Base-by-base conservation (phyloP, 805 yeast species). In the Alloascoidea hylecoeti region DNA sequence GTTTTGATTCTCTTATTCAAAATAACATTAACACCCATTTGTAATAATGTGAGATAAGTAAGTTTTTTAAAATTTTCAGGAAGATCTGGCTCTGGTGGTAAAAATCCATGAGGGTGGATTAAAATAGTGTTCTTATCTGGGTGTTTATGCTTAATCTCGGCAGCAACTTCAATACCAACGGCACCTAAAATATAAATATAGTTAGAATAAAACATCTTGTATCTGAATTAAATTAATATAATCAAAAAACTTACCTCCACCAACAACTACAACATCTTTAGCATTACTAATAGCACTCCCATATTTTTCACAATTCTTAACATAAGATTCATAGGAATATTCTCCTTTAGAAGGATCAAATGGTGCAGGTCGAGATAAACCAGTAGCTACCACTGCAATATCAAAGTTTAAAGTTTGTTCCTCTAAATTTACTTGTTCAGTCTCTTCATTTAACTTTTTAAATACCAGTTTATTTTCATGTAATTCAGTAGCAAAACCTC, bases 1-100 rank as follows among this genome's bases (percentile, higher is more conserved):
- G 9, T n/a, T n/a, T 23, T 23, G 9, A 23, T n/a, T 23, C 30
- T 23, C n/a, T 23, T 23, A 23, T 23, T 23, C n/a, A 23, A 23
- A 23, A 23, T n/a, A 23, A 23, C n/a, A n/a, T 23, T n/a, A 9
- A 23, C 30, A 9, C n/a, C n/a, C 9, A 9, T 9, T 23, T 23
- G 9, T 9, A 9, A n/a, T n/a, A 23, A 23, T 9, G 30, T 23
- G 13, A 9, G n/a, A 23, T 23, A 23, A 9, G 30, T n/a, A 23
- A 23, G 30, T n/a, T 23, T 23, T 23, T 23, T 23, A 23, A 23
- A 23, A n/a, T 23, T n/a, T 9, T 9, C 30, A 9, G 30, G n/a
- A 23, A 23, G 13, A n/a, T n/a, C n/a, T n/a, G 30, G 30, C 30
- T 23, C 30, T 23, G 30, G 30, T 9, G 30, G 30, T 23, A 23